Percentiles rank a stretch among this genome's conserved stretches.
phyloP scores from a whole-genome alignment of 163 green algal species.

The Chlorella variabilis region DNA sequence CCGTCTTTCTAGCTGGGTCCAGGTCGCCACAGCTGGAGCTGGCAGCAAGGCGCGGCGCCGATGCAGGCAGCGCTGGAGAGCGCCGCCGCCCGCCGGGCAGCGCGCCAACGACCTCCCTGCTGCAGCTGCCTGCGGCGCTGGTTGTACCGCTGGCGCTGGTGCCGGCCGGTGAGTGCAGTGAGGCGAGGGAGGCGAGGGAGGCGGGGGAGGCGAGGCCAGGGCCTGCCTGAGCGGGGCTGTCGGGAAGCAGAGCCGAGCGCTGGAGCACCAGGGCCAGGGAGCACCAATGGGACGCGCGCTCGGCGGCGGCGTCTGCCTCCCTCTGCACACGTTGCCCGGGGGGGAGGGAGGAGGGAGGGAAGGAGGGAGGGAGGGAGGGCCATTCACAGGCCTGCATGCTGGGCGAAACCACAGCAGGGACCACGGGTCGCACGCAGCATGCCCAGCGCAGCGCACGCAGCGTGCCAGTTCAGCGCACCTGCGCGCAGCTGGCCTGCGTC shows the following conservation, averaged over 20 bases:
- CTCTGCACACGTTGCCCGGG: background rate
- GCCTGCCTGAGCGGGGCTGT: background rate
- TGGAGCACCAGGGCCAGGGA: constrained; percentile 24
- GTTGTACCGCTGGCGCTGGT: background rate
- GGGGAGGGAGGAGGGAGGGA: too few species aligned
- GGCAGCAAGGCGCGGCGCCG: background rate
- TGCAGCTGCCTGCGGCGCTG: background rate
- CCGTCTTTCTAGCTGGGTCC: background rate
- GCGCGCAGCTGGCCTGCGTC: constrained; percentile 10
- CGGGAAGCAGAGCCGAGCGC: constrained; percentile 7
- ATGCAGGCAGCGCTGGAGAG: background rate
- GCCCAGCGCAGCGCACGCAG: background rate
- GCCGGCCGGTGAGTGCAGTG: background rate
- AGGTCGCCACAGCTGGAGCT: background rate
- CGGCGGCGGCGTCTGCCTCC: background rate
- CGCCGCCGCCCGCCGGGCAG: background rate
- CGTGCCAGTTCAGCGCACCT: background rate
- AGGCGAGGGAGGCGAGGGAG: background rate
- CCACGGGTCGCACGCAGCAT: too few species aligned
- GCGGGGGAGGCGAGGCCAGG: background rate
- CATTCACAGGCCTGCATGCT: too few species aligned
- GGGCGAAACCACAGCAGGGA: too few species aligned
- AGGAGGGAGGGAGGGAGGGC: too few species aligned
- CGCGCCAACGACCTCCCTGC: background rate
- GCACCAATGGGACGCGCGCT: constrained; percentile 26